Evolutionary conservation across 2,329 filamentous ascomycete species (phyloP).

Genomic region (Colletotrichum viniferum): DNA sequence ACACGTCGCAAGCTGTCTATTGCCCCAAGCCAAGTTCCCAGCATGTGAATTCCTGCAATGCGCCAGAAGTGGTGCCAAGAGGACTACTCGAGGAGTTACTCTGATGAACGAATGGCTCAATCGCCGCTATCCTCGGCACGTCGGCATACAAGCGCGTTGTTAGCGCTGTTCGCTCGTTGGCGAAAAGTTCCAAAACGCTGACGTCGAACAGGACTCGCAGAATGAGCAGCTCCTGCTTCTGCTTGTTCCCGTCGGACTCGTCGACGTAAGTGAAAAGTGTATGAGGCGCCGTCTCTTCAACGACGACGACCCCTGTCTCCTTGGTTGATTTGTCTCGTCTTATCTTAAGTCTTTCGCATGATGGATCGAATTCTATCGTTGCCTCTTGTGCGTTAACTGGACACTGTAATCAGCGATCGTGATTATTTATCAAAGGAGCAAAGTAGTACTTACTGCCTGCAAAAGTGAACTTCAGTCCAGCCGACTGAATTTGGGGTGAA

Average conservation of each 20-base stretch:
- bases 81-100: no score
- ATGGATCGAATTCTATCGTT: neutral
- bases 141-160: neutral
- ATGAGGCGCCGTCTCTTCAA: neutral
- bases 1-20: no score
- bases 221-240: neutral
- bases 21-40: neutral
- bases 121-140: neutral
- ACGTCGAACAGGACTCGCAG: neutral
- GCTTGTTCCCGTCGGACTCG: neutral
- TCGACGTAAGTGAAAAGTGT: neutral
- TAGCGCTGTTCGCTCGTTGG: neutral
- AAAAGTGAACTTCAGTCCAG: neutral
- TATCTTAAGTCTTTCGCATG: no score
- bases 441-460: neutral
- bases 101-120: neutral
- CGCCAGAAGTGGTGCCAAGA: no score
- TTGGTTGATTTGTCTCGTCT: neutral
- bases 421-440: accelerated
- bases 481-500: neutral
- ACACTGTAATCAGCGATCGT: accelerated
- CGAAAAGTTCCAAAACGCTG: neutral
- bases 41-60: neutral
- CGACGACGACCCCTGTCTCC: neutral
- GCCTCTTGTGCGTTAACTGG: neutral